Conservation (phyloP, 2,329 filamentous ascomycete genomes). For the Penicillium aurantiogriseum region DNA sequence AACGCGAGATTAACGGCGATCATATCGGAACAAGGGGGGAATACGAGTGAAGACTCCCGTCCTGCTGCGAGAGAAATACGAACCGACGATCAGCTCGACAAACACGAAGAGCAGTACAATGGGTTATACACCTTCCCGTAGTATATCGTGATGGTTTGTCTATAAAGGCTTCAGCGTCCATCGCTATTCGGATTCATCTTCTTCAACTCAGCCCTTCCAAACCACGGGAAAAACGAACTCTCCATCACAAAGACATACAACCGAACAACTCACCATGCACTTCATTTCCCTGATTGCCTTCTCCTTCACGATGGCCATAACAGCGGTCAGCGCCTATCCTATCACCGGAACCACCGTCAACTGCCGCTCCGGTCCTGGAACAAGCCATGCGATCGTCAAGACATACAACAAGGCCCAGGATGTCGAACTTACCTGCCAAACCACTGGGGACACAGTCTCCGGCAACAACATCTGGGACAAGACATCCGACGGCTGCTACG, state of each 20-base stretch:
- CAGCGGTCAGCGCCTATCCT: slow-evolving; percentile 18
- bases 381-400: slow-evolving; percentile 14
- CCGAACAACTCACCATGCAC: not conserved
- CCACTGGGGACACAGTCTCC: slow-evolving; percentile 14
- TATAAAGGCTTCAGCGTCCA: not conserved
- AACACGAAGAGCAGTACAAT: not conserved
- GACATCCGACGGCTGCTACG: slow-evolving; percentile 27
- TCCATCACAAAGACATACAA: not conserved
- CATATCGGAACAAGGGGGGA: too few relatives aligned
- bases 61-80: not conserved
- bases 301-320: slow-evolving; percentile 7
- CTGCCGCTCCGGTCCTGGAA: slow-evolving; percentile 25
- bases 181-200: not conserved
- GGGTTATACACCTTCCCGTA: too few relatives aligned
- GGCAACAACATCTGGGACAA: slow-evolving; percentile 27
- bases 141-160: not conserved
- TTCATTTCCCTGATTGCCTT: slow-evolving; percentile 7
- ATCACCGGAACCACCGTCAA: slow-evolving; percentile 19
- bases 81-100: not conserved
- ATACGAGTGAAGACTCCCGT: not conserved
- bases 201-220: not conserved
- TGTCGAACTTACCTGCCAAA: slow-evolving; percentile 17
- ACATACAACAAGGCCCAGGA: slow-evolving; percentile 15
- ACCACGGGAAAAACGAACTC: not conserved
- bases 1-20: not conserved